A percentile compares a stretch with the other conserved stretches of the same genome.
Evolutionary conservation across 192 early-diverging fungal genomes (phyloP).

Genomic region (Coemansia sp.): DNA sequence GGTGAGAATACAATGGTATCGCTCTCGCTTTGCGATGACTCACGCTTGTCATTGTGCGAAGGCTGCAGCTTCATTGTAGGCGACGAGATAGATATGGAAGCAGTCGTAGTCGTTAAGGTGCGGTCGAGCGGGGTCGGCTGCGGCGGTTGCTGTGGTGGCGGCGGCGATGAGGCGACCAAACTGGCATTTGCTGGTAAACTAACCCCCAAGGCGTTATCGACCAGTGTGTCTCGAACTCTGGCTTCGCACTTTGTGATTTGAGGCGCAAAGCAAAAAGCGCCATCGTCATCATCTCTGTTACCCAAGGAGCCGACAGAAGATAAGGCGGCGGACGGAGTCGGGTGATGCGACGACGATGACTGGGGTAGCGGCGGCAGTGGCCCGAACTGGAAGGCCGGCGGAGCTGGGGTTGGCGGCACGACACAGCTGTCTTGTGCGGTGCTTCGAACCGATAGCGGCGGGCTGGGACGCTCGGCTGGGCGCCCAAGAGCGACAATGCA

Average conservation of each 20-base stretch:
- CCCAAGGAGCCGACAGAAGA: not conserved
- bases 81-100: not conserved
- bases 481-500: constrained; percentile 11
- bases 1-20: constrained; percentile 51
- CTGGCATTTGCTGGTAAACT: not conserved
- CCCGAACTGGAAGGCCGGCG: constrained; percentile 11
- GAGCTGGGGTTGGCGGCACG: constrained; percentile 10
- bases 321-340: not conserved
- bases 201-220: constrained; percentile 14
- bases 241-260: not conserved
- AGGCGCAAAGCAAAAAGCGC: constrained; percentile 5
- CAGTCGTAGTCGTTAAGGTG: not conserved
- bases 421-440: constrained; percentile 7
- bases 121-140: not conserved
- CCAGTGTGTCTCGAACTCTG: constrained; percentile 29
- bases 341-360: not conserved
- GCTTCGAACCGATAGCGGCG: constrained; percentile 13
- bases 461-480: constrained; percentile 10
- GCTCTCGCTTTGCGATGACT: constrained; percentile 47
- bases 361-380: constrained; percentile 12
- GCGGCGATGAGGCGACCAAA: not conserved
- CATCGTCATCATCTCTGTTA: not conserved
- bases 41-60: constrained; percentile 36
- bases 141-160: not conserved
- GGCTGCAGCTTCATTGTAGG: not conserved